phyloP scores from a whole-genome alignment of 2,329 filamentous ascomycete genomes.

The Talaromyces sp. region DNA sequence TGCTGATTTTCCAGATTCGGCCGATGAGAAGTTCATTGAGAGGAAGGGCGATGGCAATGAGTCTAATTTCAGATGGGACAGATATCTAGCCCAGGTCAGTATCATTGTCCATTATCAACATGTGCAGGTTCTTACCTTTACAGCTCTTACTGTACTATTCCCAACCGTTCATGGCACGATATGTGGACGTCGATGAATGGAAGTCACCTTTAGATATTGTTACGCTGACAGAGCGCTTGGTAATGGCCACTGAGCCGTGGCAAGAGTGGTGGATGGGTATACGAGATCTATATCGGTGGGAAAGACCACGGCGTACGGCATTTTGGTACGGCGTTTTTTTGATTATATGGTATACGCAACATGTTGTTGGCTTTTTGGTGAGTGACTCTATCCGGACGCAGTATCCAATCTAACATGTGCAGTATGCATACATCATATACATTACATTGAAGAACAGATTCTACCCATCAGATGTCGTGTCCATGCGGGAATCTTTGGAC shows the following conservation, averaged over 20 bases:
- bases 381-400: constrained; percentile 4
- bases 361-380: constrained; percentile 35
- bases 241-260: constrained; percentile 42
- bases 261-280: constrained; percentile 38
- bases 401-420: background rate
- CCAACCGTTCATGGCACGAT: constrained; percentile 32
- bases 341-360: constrained; percentile 37
- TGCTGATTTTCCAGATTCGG: constrained; percentile 23
- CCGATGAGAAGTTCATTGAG: constrained; percentile 27
- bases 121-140: background rate
- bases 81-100: constrained; percentile 33
- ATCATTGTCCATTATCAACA: background rate
- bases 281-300: constrained; percentile 40
- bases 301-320: constrained; percentile 33
- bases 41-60: constrained; percentile 23
- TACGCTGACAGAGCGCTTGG: constrained; percentile 36
- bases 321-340: constrained; percentile 37
- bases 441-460: constrained; percentile 32
- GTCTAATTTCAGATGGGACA: constrained; percentile 30
- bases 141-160: constrained; percentile 33
- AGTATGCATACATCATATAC: constrained; percentile 36
- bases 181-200: constrained; percentile 34
- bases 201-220: constrained; percentile 37
- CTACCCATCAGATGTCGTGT: constrained; percentile 27
- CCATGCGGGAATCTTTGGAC: constrained; percentile 34